Base-by-base conservation (phyloP, 805 yeast species). In the Komagataella populi region DNA sequence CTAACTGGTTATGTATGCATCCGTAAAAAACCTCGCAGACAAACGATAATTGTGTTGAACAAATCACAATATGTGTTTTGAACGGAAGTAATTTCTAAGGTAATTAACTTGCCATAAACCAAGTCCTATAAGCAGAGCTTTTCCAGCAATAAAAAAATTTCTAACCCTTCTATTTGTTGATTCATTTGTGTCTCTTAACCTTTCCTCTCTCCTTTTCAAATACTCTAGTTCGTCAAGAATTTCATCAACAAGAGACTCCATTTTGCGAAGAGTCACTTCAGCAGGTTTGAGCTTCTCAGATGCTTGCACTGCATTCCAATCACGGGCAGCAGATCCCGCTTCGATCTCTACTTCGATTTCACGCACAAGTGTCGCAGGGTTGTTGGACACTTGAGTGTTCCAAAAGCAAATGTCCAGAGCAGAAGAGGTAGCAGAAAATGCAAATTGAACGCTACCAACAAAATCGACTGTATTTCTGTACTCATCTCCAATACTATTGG, bases 301-400 rank as follows among this genome's bases (percentile, higher is more conserved):
- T 48, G 96, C 90, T 72, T 90, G 96, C 55, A 90, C 73, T 22
- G 89, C 87, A 64, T 89, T 88, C 97, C 98, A 93, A 70, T 93
- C 98, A 68, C 98, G 84, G 46, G 98, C 99, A 60, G 89, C 87
- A 50, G 97, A 87, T 47, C 99, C 99, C 55, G 89, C 82, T 67
- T 93, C 98, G 54, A 93, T 83, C 56, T 90, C 97, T 61, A 93
- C 72, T 62, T 89, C 96, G 59, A 93, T 72, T 50, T 83, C 83
- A 67, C 98, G 83, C 54, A 70, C 65, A 57, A 76, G 60, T 48
- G 72, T 70, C 23, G 76, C 75, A 51, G 68, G 65, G 54, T 63
- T 64, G 49, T 67, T 68, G 18, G 65, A 63, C 59, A 69, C 65
- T 47, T 68, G 64, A 49, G 72, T 65, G 67, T 93, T 91, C 54